Conservation (phyloP, 2,329 filamentous ascomycete species). For the Meredithiella fracta region DNA sequence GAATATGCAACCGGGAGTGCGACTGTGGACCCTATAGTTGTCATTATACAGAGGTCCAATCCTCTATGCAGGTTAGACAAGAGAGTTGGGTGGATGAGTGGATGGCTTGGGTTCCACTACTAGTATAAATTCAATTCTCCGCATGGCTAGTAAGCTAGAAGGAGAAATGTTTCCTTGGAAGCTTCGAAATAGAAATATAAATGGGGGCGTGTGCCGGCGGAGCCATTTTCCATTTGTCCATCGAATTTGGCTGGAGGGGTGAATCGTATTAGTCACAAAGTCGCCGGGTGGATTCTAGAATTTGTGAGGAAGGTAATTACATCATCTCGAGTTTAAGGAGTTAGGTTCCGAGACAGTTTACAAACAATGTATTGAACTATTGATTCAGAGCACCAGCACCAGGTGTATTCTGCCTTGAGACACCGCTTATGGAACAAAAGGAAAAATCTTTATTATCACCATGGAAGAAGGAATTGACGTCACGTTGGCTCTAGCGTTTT, state of each 20-base stretch:
- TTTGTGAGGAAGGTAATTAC: background rate
- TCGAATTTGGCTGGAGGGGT: constrained; percentile 3
- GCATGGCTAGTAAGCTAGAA: background rate
- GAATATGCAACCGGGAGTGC: background rate
- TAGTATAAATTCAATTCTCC: no score
- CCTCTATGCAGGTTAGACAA: background rate
- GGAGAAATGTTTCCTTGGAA: background rate
- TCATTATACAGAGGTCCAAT: background rate
- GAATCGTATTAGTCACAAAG: constrained; percentile 15
- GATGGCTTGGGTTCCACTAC: background rate
- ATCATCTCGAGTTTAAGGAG: no score
- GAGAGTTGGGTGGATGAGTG: background rate
- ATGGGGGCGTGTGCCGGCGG: background rate
- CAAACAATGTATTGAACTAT: no score
- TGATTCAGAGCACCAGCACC: no score
- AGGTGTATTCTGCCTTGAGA: no score
- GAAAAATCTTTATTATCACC: no score
- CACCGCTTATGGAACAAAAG: no score
- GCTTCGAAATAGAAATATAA: constrained; percentile 1
- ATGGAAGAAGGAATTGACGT: no score
- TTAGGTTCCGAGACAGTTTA: no score
- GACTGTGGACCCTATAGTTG: background rate
- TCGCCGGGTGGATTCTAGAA: background rate
- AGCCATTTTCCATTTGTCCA: constrained; percentile 6
- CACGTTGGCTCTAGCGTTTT: background rate